phyloP scores from a whole-genome alignment of 2,329 filamentous ascomycete genomes.

The Rugonectria rugulosa region DNA sequence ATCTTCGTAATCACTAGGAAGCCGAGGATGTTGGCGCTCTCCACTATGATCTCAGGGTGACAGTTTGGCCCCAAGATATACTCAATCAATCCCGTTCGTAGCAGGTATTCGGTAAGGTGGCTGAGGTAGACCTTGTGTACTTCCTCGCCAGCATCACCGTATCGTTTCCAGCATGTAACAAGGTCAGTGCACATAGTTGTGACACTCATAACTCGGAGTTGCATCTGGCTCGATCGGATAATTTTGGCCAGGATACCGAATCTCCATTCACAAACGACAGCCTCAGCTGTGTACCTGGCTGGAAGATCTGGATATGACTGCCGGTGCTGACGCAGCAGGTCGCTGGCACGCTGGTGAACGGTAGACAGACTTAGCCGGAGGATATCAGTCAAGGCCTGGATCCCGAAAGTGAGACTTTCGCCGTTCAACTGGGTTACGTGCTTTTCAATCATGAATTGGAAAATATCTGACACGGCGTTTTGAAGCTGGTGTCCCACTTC shows the following conservation, averaged over 20 bases:
- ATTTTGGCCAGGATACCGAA: conserved; percentile 74
- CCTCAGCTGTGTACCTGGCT: conserved; percentile 51
- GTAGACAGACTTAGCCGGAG: conserved; percentile 51
- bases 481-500: conserved; percentile 54
- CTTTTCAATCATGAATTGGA: conserved; percentile 61
- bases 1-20: conserved; percentile 83
- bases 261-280: conserved; percentile 71
- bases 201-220: conserved; percentile 82
- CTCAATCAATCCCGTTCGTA: conserved; percentile 75
- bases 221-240: conserved; percentile 87
- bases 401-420: conserved; percentile 51
- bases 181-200: conserved; percentile 76
- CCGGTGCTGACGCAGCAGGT: conserved; percentile 37
- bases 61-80: conserved; percentile 92
- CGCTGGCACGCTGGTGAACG: conserved; percentile 45
- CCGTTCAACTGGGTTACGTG: conserved; percentile 59
- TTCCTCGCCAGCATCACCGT: conserved; percentile 56
- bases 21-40: conserved; percentile 83
- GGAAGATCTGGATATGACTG: conserved; percentile 47
- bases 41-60: conserved; percentile 86
- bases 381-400: conserved; percentile 54
- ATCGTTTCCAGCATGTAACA: conserved; percentile 68
- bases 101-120: conserved; percentile 74
- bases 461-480: conserved; percentile 48
- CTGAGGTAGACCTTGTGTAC: conserved; percentile 60